A percentile compares a stretch with the other conserved stretches of the same genome.
These are phyloP conservation scores for Xylaria sp. DNA, from an alignment of 2,329 filamentous ascomycete species.

Conservation along the genomic window DNA sequence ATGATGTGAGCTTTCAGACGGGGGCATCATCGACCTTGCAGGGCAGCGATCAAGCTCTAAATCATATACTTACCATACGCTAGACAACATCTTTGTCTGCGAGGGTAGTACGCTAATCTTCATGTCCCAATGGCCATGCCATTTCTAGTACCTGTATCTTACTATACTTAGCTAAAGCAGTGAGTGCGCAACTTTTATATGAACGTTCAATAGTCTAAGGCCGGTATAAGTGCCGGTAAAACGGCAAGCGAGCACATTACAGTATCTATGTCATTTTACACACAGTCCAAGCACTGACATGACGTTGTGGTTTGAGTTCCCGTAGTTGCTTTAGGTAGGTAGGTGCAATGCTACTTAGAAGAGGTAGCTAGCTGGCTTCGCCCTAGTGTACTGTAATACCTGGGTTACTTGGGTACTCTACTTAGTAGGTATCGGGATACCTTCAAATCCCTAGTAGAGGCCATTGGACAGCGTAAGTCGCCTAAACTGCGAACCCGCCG, in stretches of 20 bases:
- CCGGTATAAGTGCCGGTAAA: neutral
- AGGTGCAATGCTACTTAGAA: no score
- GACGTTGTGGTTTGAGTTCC: constrained; percentile 4
- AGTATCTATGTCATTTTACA: neutral
- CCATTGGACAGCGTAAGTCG: neutral
- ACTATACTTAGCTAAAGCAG: neutral
- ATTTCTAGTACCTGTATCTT: neutral
- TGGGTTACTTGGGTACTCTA: neutral
- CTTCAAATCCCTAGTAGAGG: neutral
- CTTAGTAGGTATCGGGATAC: neutral
- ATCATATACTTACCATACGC: neutral
- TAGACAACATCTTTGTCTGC: neutral
- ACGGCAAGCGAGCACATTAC: neutral
- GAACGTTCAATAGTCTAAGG: neutral
- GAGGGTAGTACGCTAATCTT: neutral
- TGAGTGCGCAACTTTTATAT: neutral
- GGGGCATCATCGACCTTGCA: neutral
- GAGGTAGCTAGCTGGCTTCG: neutral
- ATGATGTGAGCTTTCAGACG: neutral
- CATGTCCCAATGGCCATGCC: neutral
- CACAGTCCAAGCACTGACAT: neutral
- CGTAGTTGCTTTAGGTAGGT: no score
- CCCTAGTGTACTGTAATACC: neutral
- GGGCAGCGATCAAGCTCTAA: neutral
- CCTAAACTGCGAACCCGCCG: neutral